phyloP scores from a whole-genome alignment of 2,329 filamentous ascomycete genomes.

The Neofusicoccum cordaticola region DNA sequence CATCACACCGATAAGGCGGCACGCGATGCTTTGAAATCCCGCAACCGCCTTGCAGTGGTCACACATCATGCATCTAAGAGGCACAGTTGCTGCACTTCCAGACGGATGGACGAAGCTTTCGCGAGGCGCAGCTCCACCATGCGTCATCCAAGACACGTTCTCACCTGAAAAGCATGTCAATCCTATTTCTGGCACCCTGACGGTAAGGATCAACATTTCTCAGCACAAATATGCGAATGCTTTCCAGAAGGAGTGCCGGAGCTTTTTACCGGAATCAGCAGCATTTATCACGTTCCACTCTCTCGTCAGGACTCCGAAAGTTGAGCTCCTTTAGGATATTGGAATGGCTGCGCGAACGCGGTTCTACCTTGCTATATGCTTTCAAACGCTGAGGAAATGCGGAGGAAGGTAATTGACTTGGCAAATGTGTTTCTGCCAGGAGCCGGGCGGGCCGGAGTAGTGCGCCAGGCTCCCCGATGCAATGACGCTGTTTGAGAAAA shows the following conservation, averaged over 20 bases:
- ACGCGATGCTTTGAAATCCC: conserved; percentile 1
- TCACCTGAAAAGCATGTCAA: not conserved
- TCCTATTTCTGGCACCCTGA: not conserved
- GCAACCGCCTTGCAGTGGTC: not conserved
- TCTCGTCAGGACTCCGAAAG: not conserved
- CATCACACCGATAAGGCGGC: not conserved
- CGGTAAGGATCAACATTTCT: not conserved
- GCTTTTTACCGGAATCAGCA: not conserved
- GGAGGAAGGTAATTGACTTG: not conserved
- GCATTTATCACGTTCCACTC: not conserved
- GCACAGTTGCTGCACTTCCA: not conserved
- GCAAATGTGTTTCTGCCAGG: not conserved
- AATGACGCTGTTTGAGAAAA: not conserved
- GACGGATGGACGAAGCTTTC: not conserved
- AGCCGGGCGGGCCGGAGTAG: not conserved
- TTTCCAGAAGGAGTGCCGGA: not conserved
- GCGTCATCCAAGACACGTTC: not conserved
- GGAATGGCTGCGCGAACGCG: not conserved
- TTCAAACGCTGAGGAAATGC: not conserved
- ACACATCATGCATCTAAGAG: not conserved
- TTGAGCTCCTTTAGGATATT: not conserved
- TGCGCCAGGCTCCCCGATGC: not conserved
- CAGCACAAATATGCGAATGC: not conserved
- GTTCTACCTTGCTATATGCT: too few relatives aligned
- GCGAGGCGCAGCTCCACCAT: not conserved